Percentiles rank a stretch among this genome's conserved stretches.
These are phyloP conservation scores for Stephanodiscus triporus DNA, from an alignment of 108 stramenopile genomes.

Conservation along the genomic window DNA sequence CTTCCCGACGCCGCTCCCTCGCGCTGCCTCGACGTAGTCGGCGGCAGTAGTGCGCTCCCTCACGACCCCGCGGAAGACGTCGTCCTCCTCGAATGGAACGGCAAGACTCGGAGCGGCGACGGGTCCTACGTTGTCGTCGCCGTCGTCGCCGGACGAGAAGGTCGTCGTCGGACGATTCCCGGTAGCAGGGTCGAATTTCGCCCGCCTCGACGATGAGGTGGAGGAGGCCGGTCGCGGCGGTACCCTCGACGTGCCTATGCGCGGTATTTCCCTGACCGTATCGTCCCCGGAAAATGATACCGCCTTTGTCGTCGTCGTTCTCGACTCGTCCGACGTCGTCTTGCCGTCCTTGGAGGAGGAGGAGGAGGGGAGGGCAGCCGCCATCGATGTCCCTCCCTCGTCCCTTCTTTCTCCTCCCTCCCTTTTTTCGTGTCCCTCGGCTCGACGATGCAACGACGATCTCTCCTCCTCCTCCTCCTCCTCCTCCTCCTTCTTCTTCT, in stretches of 20 bases:
- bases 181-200: background rate
- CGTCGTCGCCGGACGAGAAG: background rate
- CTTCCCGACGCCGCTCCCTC: constrained; percentile 2
- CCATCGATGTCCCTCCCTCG: background rate
- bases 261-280: constrained; percentile 42
- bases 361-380: background rate
- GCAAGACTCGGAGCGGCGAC: constrained; percentile 16
- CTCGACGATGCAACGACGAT: no score
- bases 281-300: constrained; percentile 34
- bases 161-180: background rate
- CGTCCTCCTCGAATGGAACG: constrained; percentile 43
- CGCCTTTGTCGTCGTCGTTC: background rate
- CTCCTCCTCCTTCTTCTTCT: background rate
- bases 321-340: background rate
- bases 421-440: background rate
- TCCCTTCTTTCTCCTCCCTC: background rate
- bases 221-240: constrained; percentile 23
- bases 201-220: background rate
- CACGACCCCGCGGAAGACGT: constrained; percentile 46
- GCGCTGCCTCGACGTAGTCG: background rate
- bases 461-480: no score
- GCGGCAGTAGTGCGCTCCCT: constrained; percentile 32
- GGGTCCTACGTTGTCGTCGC: background rate
- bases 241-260: constrained; percentile 31
- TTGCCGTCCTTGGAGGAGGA: no score